Evolutionary conservation across 2,329 filamentous ascomycete species (phyloP), one percentile per base, ranked within the genome.

Genomic region (Fusarium setosum): DNA sequence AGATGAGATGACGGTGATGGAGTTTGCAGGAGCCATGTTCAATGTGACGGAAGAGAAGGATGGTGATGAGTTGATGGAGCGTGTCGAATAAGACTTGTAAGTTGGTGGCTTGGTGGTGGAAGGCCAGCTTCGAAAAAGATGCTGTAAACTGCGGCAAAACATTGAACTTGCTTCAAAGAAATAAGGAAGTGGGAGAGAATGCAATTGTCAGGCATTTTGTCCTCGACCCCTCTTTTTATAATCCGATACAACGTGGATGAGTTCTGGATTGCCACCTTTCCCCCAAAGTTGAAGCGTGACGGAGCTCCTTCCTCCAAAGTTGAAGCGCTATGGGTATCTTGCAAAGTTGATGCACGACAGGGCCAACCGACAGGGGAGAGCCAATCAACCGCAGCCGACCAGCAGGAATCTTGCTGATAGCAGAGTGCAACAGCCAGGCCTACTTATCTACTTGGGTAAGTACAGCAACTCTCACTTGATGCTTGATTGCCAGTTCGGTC

Each of bases 1-100:
- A 0, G 76, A 76, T 24, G 74, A 72, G 52, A 80, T 78, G 52
- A 80, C 57, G 8, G 76, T 75, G 50, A 78, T 66, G 18, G 73
- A 75, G 13, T 56, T 57, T 37, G 58, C 52, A 17, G 52, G 52
- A 15, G 48, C 2, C 63, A 63, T 63, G 8, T n/a, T 44, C 2
- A 10, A 6, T 13, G 47, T 26, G 2, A 17, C 24, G 23, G n/a
- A 18, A 10, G 24, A 34, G 12, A 23, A 49, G 5, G 1, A 21
- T 41, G 1, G 23, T 13, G 8, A 23, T 10, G 13, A 23, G 5
- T 24, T 15, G 24, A 23, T 26, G 34, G 18, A 42, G 26, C 9
- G 26, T 18, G 37, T 15, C 10, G 13, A 31, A 18, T 17, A 26
- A 20, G 5, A 6, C 12, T 23, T 42, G 31, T 45, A 35, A 26